Evolutionary conservation across 495 filamentous ascomycete genomes (phyloP), one percentile per base, ranked within the genome.

Genomic region (Parmelia sp.): DNA sequence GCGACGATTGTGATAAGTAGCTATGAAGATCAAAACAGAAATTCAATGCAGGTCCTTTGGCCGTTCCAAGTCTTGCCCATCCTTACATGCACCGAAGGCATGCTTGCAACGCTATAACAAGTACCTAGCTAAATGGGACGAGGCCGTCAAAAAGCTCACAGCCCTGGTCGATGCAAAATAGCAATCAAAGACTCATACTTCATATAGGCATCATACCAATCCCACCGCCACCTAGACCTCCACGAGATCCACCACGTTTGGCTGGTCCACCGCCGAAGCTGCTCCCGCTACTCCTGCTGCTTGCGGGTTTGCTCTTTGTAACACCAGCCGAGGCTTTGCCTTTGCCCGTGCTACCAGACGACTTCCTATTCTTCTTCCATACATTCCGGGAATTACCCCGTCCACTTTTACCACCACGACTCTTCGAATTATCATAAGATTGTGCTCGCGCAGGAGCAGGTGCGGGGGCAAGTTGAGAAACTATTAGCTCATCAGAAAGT

Each of bases 131-230:
- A 36, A 35, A 44, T 40, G 15, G 0, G 33, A 55, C 27, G 1
- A 19, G 25, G 21, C 35, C 58, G 21, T 55, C 58, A 47, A 57
- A n/a, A 33, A 33, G 4, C 64, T n/a, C 58, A 58, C 12, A 53
- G 40, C 51, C 27, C 51, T 25, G 19, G 37, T 15, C 27, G 21
- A 63, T 58, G 40, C 33, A 63, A 23, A 35, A 45, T 19, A 61
- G 44, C 33, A 10, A 40, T 19, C 51, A 61, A 42, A n/a, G 27
- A 58, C 27, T 47, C 21, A 31, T 33, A 68, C 47, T 59, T 75
- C 61, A 79, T 58, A 70, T 71, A 0, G 77, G 77, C 77, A 80
- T 80, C 62, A 73, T 72, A 27, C 67, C 68, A 42, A 80, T 76
- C 23, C 75, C 72, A 58, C 59, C 70, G 57, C 61, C 66, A 31